phyloP scores from a whole-genome alignment of 441 rosid genomes.

The Mallotus japonicus region DNA sequence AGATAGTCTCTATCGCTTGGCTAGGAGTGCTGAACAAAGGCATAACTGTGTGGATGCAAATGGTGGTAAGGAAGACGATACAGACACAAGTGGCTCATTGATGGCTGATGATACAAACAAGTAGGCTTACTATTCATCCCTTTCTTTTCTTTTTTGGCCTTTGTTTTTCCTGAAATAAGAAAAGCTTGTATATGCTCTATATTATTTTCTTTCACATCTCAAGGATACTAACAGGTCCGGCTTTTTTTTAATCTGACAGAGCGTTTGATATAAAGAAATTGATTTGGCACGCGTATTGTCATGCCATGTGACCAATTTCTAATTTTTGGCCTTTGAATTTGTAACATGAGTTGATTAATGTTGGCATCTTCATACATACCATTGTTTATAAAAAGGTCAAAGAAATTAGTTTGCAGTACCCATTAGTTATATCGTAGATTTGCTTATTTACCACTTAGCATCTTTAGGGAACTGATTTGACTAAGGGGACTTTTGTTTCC shows the following conservation, averaged over 20 bases:
- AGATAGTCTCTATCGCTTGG: constrained; percentile 88
- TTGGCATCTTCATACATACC: background rate
- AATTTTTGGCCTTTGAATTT: background rate
- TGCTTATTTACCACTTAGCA: background rate
- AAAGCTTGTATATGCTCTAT: background rate
- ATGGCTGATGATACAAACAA: constrained; percentile 53
- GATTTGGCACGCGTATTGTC: background rate
- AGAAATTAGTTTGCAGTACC: background rate
- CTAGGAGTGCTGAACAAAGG: constrained; percentile 84
- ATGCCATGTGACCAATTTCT: background rate
- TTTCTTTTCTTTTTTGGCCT: background rate
- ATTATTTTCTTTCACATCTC: background rate
- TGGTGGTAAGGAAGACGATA: constrained; percentile 43
- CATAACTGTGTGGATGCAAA: constrained; percentile 44
- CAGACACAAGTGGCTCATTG: constrained; percentile 33
- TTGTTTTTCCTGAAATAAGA: background rate
- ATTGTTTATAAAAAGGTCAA: background rate
- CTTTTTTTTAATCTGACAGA: background rate
- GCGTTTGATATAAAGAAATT: background rate
- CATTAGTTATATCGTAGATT: background rate
- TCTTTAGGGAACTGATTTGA: background rate
- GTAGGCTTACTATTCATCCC: constrained; percentile 36
- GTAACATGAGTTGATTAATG: background rate
- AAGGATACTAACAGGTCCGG: background rate
- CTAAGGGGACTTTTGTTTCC: background rate